These are phyloP conservation scores for Monilinia fructigena DNA, from an alignment of 2,329 filamentous ascomycete genomes.

Conservation along the genomic window DNA sequence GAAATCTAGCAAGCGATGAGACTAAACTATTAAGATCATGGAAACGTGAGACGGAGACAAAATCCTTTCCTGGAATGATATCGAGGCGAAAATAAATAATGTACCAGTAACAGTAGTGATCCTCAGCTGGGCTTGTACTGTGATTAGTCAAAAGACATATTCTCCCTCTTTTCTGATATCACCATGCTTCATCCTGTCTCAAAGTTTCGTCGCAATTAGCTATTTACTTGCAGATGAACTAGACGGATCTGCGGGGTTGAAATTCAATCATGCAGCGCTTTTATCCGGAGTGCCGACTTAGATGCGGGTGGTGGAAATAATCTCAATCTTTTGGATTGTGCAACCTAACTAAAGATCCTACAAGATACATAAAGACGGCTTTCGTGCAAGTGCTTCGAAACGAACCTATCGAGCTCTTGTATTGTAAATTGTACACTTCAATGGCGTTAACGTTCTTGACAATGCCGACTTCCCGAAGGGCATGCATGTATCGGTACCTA, in stretches of 20 bases:
- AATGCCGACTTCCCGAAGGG: background rate
- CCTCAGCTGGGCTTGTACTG: background rate
- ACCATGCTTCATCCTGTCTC: background rate
- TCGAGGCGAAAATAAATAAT: background rate
- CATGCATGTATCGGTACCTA: background rate
- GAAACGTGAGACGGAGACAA: constrained; percentile 2
- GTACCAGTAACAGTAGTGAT: background rate
- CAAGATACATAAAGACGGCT: background rate
- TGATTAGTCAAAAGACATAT: background rate
- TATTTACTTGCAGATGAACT: background rate
- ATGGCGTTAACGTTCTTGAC: background rate
- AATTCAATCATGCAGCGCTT: background rate
- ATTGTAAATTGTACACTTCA: background rate
- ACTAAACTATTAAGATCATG: constrained; percentile 7
- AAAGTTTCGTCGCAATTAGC: background rate
- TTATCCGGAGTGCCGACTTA: background rate
- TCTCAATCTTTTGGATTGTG: background rate
- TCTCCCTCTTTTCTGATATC: background rate
- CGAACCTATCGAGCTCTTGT: background rate
- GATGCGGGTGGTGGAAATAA: background rate
- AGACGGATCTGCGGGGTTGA: background rate
- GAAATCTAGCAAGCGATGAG: constrained; percentile 9
- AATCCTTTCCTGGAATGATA: constrained; percentile 4
- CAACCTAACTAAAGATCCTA: background rate
- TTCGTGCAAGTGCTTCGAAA: background rate